Conservation (phyloP, 257 asterid genomes). For the Solanum etuberosum region DNA sequence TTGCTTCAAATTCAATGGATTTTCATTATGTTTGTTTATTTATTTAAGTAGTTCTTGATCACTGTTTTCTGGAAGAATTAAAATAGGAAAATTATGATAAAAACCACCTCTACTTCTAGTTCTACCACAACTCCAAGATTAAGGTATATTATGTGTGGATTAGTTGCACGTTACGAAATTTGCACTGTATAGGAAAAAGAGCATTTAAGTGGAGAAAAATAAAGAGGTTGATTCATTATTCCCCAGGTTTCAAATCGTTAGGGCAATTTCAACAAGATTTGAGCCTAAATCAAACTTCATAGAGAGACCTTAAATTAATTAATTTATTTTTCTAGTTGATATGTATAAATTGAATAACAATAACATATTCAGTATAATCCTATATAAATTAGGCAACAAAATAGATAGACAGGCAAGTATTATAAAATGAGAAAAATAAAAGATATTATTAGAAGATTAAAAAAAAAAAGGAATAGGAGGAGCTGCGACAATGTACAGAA, state of each 20-base stretch:
- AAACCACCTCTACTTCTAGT: constrained; percentile 4
- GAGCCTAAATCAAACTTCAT: neutral
- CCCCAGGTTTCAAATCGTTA: neutral
- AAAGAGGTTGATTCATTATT: neutral
- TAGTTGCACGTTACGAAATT: neutral
- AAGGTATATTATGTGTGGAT: constrained; percentile 24
- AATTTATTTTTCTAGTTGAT: fast-evolving
- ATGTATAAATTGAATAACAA: too few species aligned
- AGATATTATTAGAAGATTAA: neutral
- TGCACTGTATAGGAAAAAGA: neutral
- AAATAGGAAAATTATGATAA: constrained; percentile 28
- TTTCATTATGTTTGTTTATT: neutral
- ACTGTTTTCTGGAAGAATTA: constrained; percentile 29
- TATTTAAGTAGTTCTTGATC: neutral
- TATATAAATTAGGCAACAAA: too few species aligned
- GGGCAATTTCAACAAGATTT: neutral
- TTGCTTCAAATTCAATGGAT: neutral
- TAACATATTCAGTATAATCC: fast-evolving
- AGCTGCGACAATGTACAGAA: constrained; percentile 26
- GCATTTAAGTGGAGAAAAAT: neutral
- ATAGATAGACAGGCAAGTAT: neutral
- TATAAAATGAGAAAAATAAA: neutral
- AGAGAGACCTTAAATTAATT: neutral
- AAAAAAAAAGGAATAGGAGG: neutral
- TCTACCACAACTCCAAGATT: constrained; percentile 12